These are phyloP conservation scores for Epichloe brachyelytri DNA, from an alignment of 2,329 filamentous ascomycete species.

Conservation along the genomic window DNA sequence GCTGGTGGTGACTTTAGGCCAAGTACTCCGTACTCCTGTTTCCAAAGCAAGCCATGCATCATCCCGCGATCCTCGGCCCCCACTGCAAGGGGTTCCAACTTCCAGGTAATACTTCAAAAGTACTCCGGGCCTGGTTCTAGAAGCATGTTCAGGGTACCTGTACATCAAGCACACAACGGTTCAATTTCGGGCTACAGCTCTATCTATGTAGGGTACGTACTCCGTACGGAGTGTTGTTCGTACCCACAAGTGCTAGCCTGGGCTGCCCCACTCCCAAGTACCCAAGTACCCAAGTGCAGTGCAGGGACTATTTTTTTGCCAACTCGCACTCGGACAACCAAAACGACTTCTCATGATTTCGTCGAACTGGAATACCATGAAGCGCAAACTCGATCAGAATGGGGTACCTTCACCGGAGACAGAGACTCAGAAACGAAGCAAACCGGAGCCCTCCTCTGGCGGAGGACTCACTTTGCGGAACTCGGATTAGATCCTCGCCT, in stretches of 20 bases:
- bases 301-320: neutral
- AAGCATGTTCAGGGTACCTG: too few species aligned
- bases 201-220: neutral
- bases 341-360: neutral
- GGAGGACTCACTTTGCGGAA: constrained; percentile 45
- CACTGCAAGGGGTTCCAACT: neutral
- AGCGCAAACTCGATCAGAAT: constrained; percentile 47
- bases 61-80: constrained; percentile 3
- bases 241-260: neutral
- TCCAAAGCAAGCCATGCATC: constrained; percentile 1
- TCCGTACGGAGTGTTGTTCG: too few species aligned
- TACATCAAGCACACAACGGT: too few species aligned
- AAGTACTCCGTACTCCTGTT: constrained; percentile 1
- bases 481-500: constrained; percentile 75
- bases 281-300: too few species aligned
- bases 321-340: neutral
- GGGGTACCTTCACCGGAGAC: constrained; percentile 30
- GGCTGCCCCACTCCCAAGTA: neutral
- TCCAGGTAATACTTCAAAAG: neutral
- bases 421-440: constrained; percentile 9
- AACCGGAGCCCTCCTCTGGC: constrained; percentile 20
- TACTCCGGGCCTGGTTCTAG: too few species aligned
- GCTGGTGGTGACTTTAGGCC: constrained; percentile 1
- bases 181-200: neutral
- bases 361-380: constrained; percentile 27